These are phyloP conservation scores for Stellera chamaejasme DNA, from an alignment of 345 rosid species.

Conservation along the genomic window DNA sequence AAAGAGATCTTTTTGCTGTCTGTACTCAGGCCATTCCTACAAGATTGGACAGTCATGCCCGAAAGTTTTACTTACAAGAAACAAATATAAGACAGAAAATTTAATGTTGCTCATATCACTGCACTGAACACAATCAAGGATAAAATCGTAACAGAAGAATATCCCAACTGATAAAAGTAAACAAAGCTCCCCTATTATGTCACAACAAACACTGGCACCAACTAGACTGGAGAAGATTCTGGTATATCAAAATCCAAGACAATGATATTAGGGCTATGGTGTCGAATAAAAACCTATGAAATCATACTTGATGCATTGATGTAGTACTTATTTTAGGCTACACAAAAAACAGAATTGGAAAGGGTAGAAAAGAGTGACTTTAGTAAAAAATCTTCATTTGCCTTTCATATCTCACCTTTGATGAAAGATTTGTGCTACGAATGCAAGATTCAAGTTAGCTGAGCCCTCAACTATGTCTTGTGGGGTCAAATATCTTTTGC, in stretches of 20 bases:
- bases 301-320: no score
- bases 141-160: no score
- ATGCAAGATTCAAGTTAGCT: conserved; percentile 78
- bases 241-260: no score
- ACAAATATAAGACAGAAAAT: not conserved
- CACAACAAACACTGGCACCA: no score
- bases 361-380: no score
- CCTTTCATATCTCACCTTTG: conserved; percentile 42
- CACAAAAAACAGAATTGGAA: not conserved
- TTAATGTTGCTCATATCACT: not conserved
- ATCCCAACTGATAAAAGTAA: not conserved
- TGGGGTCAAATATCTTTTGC: conserved; percentile 73
- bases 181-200: no score
- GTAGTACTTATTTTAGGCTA: no score
- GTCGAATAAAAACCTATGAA: no score
- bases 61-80: not conserved
- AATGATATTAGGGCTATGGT: no score
- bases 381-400: no score
- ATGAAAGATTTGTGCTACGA: conserved; percentile 87
- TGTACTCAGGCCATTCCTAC: conserved; percentile 77
- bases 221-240: no score
- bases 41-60: conserved; percentile 13
- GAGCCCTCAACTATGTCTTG: conserved; percentile 81
- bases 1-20: conserved; percentile 61
- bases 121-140: not conserved